Conservation (phyloP, 306 rosid genomes). For the Sechiopsis laciniata region DNA sequence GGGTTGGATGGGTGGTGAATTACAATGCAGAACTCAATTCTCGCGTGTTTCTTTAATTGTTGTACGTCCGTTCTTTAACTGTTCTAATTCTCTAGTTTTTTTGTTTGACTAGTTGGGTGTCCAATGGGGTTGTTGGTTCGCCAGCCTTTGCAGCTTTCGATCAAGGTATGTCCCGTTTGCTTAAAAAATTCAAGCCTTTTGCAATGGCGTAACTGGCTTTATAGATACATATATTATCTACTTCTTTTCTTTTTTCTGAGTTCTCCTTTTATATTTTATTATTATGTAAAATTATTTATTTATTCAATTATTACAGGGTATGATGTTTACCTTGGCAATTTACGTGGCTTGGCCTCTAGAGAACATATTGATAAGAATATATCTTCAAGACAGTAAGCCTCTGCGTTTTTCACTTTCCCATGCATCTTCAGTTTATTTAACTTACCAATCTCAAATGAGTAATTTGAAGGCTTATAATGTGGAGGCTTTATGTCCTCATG, state of each 20-base stretch:
- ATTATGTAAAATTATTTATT: background rate
- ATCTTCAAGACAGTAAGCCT: slow-evolving; percentile 70
- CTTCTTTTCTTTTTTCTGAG: too few species aligned
- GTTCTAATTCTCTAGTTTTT: background rate
- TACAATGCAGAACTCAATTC: background rate
- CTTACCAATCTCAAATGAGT: background rate
- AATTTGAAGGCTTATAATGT: slow-evolving; percentile 1
- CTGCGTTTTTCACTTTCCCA: background rate
- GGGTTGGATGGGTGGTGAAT: background rate
- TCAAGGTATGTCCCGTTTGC: slow-evolving; percentile 52
- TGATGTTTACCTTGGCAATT: slow-evolving; percentile 79
- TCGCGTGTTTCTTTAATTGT: background rate
- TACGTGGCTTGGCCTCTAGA: slow-evolving; percentile 81
- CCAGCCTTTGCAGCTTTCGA: slow-evolving; percentile 99
- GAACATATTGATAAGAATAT: slow-evolving; percentile 65
- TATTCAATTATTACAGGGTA: slow-evolving; percentile 41
- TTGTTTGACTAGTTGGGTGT: slow-evolving; percentile 67
- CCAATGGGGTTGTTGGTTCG: slow-evolving; percentile 95
- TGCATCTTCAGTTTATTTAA: too few species aligned
- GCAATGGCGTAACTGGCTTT: background rate
- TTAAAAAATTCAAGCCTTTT: background rate
- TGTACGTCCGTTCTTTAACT: background rate
- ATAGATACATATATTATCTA: too few species aligned
- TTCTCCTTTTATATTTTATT: too few species aligned
- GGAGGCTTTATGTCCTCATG: background rate